Conservation (phyloP, 192 early-diverging fungal genomes). For the Coemansia sp. region DNA sequence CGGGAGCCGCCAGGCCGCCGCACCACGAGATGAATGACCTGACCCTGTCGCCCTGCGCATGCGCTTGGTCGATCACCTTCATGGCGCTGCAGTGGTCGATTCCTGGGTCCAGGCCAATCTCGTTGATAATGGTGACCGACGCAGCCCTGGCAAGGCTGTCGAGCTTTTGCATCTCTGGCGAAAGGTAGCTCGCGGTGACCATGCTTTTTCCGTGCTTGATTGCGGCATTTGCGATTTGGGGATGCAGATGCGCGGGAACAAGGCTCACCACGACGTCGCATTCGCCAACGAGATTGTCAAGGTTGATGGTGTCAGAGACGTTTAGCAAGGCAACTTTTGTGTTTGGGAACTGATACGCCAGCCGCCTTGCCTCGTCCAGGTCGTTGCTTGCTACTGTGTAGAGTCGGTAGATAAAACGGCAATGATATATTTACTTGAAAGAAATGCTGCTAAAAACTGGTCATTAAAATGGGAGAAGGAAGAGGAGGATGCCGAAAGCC, state of each 20-base stretch:
- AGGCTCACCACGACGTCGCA: slow-evolving; percentile 90
- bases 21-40: slow-evolving; percentile 94
- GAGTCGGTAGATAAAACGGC: neutral
- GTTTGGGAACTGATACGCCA: slow-evolving; percentile 61
- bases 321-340: slow-evolving; percentile 68
- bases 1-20: slow-evolving; percentile 91
- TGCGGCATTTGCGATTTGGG: slow-evolving; percentile 57
- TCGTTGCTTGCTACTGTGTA: slow-evolving; percentile 74
- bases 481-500: too few species aligned
- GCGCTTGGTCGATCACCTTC: slow-evolving; percentile 89
- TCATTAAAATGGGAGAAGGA: too few species aligned
- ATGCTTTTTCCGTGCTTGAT: slow-evolving; percentile 85
- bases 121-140: slow-evolving; percentile 88
- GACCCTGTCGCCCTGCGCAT: slow-evolving; percentile 64
- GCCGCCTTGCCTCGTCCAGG: slow-evolving; percentile 63
- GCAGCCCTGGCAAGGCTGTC: slow-evolving; percentile 75
- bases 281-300: slow-evolving; percentile 63
- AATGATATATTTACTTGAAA: neutral
- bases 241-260: slow-evolving; percentile 77
- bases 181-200: slow-evolving; percentile 96
- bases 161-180: slow-evolving; percentile 79
- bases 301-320: slow-evolving; percentile 59
- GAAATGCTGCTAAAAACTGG: neutral
- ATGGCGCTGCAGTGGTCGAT: slow-evolving; percentile 97
- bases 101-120: slow-evolving; percentile 97